phyloP scores from a whole-genome alignment of 176 grass and related monocot species.

The Oryza meridionalis region DNA sequence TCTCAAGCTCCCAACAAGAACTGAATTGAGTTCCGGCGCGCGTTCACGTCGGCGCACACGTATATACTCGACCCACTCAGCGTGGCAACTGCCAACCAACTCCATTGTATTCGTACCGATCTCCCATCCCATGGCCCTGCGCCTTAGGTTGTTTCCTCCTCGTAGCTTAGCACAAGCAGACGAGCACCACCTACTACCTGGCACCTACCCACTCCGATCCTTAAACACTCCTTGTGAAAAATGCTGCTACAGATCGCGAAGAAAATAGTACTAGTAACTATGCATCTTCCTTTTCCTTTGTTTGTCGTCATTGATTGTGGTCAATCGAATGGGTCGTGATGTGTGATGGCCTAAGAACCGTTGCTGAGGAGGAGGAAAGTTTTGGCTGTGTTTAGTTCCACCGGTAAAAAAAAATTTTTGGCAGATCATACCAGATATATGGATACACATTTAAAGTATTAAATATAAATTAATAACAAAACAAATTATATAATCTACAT shows the following conservation, averaged over 20 bases:
- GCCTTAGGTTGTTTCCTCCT: too few species aligned
- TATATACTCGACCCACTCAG: neutral
- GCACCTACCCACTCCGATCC: neutral
- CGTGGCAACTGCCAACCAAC: constrained; percentile 12
- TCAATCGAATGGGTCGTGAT: neutral
- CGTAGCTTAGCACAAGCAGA: too few species aligned
- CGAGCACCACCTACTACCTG: neutral
- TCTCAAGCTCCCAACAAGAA: constrained; percentile 22
- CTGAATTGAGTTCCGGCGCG: neutral
- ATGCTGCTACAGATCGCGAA: too few species aligned
- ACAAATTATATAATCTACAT: too few species aligned
- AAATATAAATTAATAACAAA: too few species aligned
- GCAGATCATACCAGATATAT: too few species aligned
- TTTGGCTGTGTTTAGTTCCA: too few species aligned
- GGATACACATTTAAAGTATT: too few species aligned
- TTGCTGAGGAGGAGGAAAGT: neutral
- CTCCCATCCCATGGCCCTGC: neutral
- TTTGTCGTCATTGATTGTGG: neutral
- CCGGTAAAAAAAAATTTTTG: too few species aligned
- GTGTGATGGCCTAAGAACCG: too few species aligned
- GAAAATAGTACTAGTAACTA: too few species aligned
- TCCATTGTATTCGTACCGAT: neutral
- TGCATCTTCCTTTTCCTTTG: neutral
- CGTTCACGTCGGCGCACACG: neutral
- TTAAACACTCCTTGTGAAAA: neutral